A percentile compares a stretch with the other conserved stretches of the same genome.
Conservation (phyloP, 2,329 filamentous ascomycete species). For the Calonectria ilicicola region DNA sequence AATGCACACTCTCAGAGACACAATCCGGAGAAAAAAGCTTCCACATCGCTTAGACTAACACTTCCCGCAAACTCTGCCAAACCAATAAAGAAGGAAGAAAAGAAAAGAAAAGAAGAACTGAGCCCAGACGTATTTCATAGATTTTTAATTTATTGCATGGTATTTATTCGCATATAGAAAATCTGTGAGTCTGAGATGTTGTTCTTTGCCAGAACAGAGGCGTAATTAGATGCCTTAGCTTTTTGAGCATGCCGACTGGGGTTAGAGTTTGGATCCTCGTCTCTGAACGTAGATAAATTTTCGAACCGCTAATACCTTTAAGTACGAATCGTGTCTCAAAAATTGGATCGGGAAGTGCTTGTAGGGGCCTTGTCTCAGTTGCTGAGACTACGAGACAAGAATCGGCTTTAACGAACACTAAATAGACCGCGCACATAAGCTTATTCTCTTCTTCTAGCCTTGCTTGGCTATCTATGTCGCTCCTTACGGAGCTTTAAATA, state of each 20-base stretch:
- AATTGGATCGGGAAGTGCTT: background rate
- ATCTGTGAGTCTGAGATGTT: too few relatives aligned
- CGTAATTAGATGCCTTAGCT: background rate
- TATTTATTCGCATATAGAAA: too few relatives aligned
- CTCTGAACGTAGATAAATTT: background rate
- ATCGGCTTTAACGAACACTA: background rate
- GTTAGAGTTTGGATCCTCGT: background rate
- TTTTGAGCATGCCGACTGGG: background rate
- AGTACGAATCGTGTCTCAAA: background rate
- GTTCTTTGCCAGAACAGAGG: too few relatives aligned
- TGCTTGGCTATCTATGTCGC: background rate
- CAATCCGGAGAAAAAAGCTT: too few relatives aligned
- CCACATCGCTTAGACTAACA: too few relatives aligned
- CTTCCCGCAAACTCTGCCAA: too few relatives aligned
- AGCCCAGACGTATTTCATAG: too few relatives aligned
- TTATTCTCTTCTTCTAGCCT: background rate
- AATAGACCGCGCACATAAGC: background rate
- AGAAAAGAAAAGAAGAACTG: too few relatives aligned
- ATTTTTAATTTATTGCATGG: too few relatives aligned
- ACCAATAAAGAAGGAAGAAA: too few relatives aligned
- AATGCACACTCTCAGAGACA: too few relatives aligned
- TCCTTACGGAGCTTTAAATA: background rate
- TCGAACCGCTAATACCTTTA: background rate
- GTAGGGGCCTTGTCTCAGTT: background rate
- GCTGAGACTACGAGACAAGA: background rate